phyloP scores from a whole-genome alignment of 441 rosid genomes.

The Jatropha podagrica region DNA sequence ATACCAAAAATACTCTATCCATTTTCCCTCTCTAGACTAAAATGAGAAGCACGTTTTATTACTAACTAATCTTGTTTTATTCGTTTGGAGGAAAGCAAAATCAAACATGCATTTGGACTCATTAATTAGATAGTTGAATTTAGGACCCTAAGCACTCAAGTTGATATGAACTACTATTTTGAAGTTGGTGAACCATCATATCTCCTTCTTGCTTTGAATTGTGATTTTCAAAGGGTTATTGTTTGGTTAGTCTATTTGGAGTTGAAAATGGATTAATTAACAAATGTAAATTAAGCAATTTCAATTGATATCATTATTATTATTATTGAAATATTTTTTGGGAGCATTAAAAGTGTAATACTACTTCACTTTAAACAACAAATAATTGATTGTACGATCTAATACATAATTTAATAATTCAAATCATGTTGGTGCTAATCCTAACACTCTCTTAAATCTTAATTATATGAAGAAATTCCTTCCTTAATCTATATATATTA shows the following conservation, averaged over 20 bases:
- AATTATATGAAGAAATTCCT: neutral
- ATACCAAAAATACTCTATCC: too few species aligned
- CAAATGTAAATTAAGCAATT: too few species aligned
- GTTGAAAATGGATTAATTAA: too few species aligned
- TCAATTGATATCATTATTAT: too few species aligned
- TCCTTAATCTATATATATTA: neutral
- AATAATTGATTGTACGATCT: neutral
- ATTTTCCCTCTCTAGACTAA: neutral
- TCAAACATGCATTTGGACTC: neutral
- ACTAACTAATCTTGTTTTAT: neutral
- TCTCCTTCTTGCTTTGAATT: neutral
- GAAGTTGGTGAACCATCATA: neutral
- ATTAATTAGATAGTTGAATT: neutral
- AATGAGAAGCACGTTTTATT: neutral
- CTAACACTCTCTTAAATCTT: neutral
- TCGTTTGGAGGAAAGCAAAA: neutral
- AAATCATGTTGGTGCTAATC: neutral
- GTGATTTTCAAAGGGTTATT: too few species aligned
- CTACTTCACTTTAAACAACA: conserved; percentile 14
- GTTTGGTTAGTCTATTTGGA: too few species aligned
- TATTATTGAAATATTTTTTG: neutral
- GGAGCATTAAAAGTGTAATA: neutral
- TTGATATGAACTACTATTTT: too few species aligned
- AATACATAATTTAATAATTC: neutral
- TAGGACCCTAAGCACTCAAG: neutral